phyloP scores from a whole-genome alignment of 192 early-diverging fungal species.

The Coemansia furcata region DNA sequence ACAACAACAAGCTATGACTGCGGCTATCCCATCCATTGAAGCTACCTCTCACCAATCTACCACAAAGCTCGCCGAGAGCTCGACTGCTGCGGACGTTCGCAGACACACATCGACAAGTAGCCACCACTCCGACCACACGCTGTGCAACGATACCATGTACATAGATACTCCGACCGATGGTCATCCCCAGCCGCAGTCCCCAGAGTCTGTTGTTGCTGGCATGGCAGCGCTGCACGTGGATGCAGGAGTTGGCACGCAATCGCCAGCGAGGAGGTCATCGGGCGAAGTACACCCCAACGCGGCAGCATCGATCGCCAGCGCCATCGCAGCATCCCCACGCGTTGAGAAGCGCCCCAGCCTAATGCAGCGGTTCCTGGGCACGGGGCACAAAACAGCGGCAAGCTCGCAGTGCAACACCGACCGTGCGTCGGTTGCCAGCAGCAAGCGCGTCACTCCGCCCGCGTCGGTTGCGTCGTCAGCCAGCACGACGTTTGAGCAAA shows the following conservation, averaged over 20 bases:
- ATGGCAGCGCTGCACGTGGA: constrained; percentile 14
- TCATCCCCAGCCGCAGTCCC: constrained; percentile 6
- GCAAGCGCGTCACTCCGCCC: constrained; percentile 28
- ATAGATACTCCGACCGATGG: background rate
- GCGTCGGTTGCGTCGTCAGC: constrained; percentile 35
- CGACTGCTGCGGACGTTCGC: constrained; percentile 19
- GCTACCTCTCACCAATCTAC: background rate
- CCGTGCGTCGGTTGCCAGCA: background rate
- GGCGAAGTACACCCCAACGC: constrained; percentile 9
- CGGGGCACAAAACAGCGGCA: constrained; percentile 9
- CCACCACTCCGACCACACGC: constrained; percentile 42
- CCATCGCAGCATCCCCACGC: constrained; percentile 39
- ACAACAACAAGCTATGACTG: constrained; percentile 2
- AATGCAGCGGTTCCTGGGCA: constrained; percentile 51
- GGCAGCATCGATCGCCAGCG: constrained; percentile 31
- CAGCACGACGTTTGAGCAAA: constrained; percentile 56
- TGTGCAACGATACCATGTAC: constrained; percentile 31
- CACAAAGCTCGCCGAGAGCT: constrained; percentile 2
- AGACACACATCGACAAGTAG: constrained; percentile 48
- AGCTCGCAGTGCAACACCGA: background rate
- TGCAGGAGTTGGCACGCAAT: constrained; percentile 7
- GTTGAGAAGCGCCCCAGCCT: constrained; percentile 50
- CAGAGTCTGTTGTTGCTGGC: constrained; percentile 2
- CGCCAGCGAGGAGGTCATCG: constrained; percentile 1
- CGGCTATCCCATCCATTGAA: background rate